Evolutionary conservation across 2,329 filamentous ascomycete species (phyloP).

Genomic region (Metarhizium humberi): DNA sequence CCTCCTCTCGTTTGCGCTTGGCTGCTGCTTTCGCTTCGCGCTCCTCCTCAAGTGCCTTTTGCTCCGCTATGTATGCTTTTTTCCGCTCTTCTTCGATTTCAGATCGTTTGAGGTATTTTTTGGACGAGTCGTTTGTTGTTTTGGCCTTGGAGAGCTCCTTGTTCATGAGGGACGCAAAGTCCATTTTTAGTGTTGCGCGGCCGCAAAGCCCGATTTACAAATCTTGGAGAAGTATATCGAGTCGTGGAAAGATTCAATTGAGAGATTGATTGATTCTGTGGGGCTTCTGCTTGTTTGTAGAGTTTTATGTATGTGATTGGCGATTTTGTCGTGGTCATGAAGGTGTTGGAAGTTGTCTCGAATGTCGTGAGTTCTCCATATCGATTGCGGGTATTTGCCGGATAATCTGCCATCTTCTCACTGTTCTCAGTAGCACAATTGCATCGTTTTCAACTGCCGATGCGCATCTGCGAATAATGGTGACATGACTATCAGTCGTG

Average conservation of each 20-base stretch:
- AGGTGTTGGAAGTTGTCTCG: neutral
- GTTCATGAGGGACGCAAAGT: slow-evolving; percentile 90
- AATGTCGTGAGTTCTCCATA: slow-evolving; percentile 6
- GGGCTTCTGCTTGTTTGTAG: too few species aligned
- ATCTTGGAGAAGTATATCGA: too few species aligned
- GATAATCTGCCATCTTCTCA: slow-evolving; percentile 8
- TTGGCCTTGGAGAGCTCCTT: slow-evolving; percentile 84
- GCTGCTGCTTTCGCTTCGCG: slow-evolving; percentile 59
- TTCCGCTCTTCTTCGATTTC: slow-evolving; percentile 78
- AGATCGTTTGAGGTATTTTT: slow-evolving; percentile 78
- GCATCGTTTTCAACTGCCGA: neutral
- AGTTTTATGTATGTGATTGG: too few species aligned
- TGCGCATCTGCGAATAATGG: neutral
- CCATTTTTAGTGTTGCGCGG: slow-evolving; percentile 50
- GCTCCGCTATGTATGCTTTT: slow-evolving; percentile 72
- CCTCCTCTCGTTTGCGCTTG: slow-evolving; percentile 86
- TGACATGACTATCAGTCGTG: neutral
- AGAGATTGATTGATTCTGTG: too few species aligned
- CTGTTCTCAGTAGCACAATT: neutral
- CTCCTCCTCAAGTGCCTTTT: slow-evolving; percentile 62
- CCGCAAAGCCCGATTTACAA: neutral
- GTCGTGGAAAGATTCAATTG: too few species aligned
- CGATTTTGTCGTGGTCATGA: neutral
- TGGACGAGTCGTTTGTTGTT: slow-evolving; percentile 34
- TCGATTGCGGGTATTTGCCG: slow-evolving; percentile 20